Conservation (phyloP, 306 rosid species). For the Corylus heterophylla region DNA sequence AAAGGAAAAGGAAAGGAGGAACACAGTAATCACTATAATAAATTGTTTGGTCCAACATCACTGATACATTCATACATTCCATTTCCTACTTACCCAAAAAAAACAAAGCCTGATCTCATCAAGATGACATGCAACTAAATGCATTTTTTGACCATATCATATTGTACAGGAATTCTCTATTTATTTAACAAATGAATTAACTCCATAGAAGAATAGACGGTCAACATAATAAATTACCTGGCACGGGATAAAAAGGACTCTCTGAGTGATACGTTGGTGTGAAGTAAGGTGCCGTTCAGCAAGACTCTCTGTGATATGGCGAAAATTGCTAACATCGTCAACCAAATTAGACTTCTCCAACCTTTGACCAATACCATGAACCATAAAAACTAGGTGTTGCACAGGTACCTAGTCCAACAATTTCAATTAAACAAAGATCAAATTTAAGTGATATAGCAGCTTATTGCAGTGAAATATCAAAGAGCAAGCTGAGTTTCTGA, state of each 20-base stretch:
- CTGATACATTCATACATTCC: neutral
- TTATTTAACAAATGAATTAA: constrained; percentile 8
- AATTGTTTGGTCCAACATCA: neutral
- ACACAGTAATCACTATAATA: neutral
- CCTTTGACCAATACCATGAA: constrained; percentile 99
- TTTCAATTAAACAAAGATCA: constrained; percentile 11
- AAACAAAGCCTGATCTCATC: neutral
- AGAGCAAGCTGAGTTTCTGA: neutral
- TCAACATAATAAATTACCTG: constrained; percentile 53
- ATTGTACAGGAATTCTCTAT: neutral
- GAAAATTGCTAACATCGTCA: constrained; percentile 82
- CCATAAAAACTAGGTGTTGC: constrained; percentile 95
- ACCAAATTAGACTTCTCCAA: constrained; percentile 98
- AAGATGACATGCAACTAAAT: neutral
- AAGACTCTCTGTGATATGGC: constrained; percentile 77
- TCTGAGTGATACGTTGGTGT: constrained; percentile 73
- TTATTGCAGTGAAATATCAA: neutral
- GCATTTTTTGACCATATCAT: neutral
- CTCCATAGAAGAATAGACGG: constrained; percentile 10
- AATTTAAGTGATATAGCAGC: constrained; percentile 7
- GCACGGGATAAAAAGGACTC: constrained; percentile 97
- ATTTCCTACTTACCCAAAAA: neutral
- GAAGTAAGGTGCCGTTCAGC: constrained; percentile 85
- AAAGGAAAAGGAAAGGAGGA: neutral
- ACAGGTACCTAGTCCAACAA: constrained; percentile 81